phyloP scores from a whole-genome alignment of 768 basidiomycete genomes.

The Mrakia frigida region DNA sequence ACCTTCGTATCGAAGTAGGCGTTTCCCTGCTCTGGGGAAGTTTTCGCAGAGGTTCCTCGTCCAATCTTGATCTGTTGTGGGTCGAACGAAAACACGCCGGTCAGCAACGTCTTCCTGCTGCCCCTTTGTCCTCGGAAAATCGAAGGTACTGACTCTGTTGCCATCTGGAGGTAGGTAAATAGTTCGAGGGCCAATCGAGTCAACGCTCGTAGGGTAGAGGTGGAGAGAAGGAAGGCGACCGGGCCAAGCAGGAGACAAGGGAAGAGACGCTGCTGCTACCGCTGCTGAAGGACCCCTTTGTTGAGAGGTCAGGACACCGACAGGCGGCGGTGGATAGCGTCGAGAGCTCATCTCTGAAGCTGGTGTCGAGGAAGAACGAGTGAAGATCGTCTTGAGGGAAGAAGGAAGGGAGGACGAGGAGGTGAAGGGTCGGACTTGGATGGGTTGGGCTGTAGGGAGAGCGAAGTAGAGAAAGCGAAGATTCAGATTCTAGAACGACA shows the following conservation, averaged over 20 bases:
- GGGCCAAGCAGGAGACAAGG: conserved; percentile 8
- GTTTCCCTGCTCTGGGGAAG: conserved; percentile 79
- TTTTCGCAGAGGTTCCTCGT: conserved; percentile 91
- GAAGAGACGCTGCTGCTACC: neutral
- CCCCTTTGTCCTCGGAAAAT: neutral
- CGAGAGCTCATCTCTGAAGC: neutral
- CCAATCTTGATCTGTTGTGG: conserved; percentile 61
- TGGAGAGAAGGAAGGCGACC: conserved; percentile 46
- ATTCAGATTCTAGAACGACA: neutral
- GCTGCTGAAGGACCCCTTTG: conserved; percentile 12
- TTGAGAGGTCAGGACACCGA: neutral
- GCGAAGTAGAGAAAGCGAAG: neutral
- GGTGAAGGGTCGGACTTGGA: neutral
- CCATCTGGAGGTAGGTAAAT: conserved; percentile 50
- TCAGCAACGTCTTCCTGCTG: neutral
- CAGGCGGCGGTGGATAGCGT: neutral
- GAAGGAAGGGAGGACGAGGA: neutral
- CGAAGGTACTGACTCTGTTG: neutral
- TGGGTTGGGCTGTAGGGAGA: too few relatives aligned
- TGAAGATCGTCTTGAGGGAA: neutral
- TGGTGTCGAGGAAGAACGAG: neutral
- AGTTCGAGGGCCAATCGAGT: conserved; percentile 89
- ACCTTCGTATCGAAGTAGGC: conserved; percentile 97
- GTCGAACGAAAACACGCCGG: neutral
- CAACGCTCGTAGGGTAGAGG: conserved; percentile 77